Evolutionary conservation across 2,329 filamentous ascomycete species (phyloP).

Genomic region (Sporothrix pallida): DNA sequence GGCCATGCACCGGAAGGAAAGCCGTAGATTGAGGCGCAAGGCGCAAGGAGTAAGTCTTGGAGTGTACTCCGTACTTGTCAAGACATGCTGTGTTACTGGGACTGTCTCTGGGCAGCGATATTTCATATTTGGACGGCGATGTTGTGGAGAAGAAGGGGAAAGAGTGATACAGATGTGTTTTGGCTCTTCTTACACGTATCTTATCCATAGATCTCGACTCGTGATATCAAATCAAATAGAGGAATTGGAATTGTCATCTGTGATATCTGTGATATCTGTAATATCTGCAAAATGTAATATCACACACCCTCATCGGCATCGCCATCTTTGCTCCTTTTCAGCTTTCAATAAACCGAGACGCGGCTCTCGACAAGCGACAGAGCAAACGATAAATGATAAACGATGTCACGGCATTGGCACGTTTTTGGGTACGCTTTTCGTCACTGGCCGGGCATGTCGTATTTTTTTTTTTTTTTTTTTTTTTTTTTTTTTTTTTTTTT

Average conservation of each 20-base stretch:
- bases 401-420: too few relatives aligned
- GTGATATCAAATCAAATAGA: neutral
- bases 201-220: neutral
- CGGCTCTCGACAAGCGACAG: neutral
- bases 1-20: neutral
- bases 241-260: too few relatives aligned
- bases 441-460: neutral
- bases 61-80: neutral
- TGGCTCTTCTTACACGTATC: neutral
- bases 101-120: neutral
- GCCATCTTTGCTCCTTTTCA: constrained; percentile 12
- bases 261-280: neutral
- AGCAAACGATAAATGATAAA: too few relatives aligned
- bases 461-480: neutral
- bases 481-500: neutral
- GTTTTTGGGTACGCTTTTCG: too few relatives aligned
- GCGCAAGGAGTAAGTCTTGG: neutral
- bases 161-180: neutral
- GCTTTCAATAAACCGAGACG: neutral
- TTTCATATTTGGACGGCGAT: neutral
- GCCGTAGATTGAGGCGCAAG: neutral
- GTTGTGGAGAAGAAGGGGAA: neutral
- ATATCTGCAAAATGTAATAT: neutral
- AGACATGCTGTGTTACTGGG: neutral
- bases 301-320: neutral